These are phyloP conservation scores for Cucumis variabilis DNA, from an alignment of 331 rosid genomes.

Conservation along the genomic window DNA sequence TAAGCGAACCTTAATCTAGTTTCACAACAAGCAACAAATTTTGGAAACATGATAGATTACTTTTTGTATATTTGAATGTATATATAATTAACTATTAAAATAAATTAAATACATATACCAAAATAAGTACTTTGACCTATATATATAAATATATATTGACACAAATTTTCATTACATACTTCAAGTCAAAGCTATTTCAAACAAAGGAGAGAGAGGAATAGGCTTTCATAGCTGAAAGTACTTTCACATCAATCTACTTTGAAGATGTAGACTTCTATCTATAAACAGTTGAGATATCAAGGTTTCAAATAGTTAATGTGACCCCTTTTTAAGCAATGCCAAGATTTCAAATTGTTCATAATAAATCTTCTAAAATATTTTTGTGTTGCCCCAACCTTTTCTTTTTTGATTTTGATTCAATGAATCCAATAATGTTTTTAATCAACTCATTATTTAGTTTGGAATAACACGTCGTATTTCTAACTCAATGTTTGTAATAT, in stretches of 20 bases:
- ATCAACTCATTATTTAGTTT: background rate
- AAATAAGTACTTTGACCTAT: too few relatives aligned
- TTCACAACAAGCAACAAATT: too few relatives aligned
- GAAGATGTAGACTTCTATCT: constrained; percentile 25
- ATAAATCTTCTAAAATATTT: background rate
- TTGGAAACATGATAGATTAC: too few relatives aligned
- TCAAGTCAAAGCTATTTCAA: constrained; percentile 13
- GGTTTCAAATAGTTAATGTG: constrained; percentile 24
- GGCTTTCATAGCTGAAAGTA: background rate
- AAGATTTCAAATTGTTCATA: background rate
- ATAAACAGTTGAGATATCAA: constrained; percentile 11
- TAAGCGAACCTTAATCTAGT: too few relatives aligned
- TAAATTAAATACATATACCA: too few relatives aligned
- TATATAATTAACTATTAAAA: too few relatives aligned
- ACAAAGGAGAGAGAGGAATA: background rate
- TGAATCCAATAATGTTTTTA: constrained; percentile 5
- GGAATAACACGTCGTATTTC: background rate
- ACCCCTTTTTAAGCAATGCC: background rate
- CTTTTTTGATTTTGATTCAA: background rate
- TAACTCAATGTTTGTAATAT: background rate
- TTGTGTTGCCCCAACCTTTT: background rate
- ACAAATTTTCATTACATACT: background rate
- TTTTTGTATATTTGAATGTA: too few relatives aligned
- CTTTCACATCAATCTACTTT: constrained; percentile 18
- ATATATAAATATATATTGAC: too few relatives aligned